Base-by-base conservation (phyloP, 2,329 filamentous ascomycete species). In the Dichotomopilus funicola region DNA sequence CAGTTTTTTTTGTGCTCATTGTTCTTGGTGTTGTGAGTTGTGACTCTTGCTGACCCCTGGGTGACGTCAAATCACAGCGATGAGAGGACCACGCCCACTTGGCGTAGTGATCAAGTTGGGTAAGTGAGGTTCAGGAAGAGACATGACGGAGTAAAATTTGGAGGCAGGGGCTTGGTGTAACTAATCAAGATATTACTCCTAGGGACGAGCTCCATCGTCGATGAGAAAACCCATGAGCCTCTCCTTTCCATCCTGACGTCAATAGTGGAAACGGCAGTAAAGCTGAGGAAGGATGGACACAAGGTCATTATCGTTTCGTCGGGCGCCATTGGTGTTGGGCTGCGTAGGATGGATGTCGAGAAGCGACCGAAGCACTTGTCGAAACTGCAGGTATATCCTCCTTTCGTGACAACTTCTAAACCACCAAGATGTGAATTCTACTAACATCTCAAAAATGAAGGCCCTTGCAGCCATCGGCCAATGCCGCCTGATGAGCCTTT, bases 131-230 rank as follows among this genome's bases (percentile, higher is more conserved):
- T 27, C 19, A 27, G 19, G 19, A 27, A 27, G 19, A 27, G 19
- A 27, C 19, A 27, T 27, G 19, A 27, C 19, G 19, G 13, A 27
- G 31, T 13, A 35, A 6, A 4, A 37, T 12, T 31, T 4, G 12
- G 19, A n/a, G 27, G 19, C 13, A 33, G 11, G 33, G 51, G 48
- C 27, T 8, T 42, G 4, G 43, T 42, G 33, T 35, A n/a, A 37
- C 19, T 40, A 19, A 53, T 36, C 53, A 33, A 58, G 51, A n/a
- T 34, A 5, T 36, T 13, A 44, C 12, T 40, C 57, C 58, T 64
- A 99, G 94, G 94, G 65, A 97, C 94, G 47, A 96, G 91, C 72
- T 97, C 94, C n/a, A 97, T 99, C 64, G 91, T 99, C 62, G 90
- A 97, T 73, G 94, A 99, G 71, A 88, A 86, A 68, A 95, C 89